Conservation (phyloP, 2,329 filamentous ascomycete species). For the Lomentospora prolificans region DNA sequence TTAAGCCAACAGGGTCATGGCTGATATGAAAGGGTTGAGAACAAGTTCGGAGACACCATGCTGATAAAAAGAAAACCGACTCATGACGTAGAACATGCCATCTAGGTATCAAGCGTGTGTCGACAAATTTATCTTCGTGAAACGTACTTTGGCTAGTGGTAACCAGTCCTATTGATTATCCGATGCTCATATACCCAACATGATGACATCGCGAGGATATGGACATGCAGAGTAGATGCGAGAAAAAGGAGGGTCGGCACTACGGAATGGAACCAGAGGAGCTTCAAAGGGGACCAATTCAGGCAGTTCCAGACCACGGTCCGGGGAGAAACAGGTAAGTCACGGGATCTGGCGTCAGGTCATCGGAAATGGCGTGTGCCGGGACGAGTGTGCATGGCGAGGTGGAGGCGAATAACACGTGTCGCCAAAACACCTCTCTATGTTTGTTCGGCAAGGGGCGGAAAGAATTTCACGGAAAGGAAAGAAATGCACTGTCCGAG, state of each 20-base stretch:
- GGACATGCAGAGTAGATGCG: too few relatives aligned
- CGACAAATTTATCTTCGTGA: not conserved
- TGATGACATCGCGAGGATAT: too few relatives aligned
- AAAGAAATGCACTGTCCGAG: not conserved
- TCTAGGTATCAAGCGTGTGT: not conserved
- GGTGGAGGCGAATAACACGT: not conserved
- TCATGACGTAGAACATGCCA: not conserved
- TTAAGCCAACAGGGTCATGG: too few relatives aligned
- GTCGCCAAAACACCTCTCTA: not conserved
- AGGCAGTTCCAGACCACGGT: not conserved
- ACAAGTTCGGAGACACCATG: not conserved
- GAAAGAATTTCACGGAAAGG: not conserved
- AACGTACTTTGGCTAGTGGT: too few relatives aligned
- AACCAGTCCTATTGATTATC: not conserved
- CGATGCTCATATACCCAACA: not conserved
- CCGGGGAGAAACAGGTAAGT: too few relatives aligned
- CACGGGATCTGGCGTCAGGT: conserved; percentile 2
- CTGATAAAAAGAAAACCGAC: not conserved
- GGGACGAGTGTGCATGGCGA: not conserved
- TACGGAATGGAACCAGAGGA: too few relatives aligned
- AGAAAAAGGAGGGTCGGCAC: too few relatives aligned
- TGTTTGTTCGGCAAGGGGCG: not conserved
- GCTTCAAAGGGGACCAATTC: too few relatives aligned
- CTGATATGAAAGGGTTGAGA: not conserved
- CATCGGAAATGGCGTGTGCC: not conserved